Evolutionary conservation across 2,329 filamentous ascomycete genomes (phyloP).

Genomic region (Sphaerostilbella broomeana): DNA sequence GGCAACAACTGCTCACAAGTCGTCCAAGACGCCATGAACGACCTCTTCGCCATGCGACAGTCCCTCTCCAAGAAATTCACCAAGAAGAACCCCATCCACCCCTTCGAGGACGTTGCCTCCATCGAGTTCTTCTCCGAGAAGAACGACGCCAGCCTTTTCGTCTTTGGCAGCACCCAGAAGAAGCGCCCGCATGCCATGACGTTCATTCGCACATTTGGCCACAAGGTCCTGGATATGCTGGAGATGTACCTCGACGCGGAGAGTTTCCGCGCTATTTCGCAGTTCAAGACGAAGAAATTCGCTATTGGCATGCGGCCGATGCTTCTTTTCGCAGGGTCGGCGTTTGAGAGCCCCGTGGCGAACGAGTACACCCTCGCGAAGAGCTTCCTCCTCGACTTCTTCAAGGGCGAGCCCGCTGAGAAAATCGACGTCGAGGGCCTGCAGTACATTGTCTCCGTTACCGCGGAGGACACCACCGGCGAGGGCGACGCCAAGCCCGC

Average conservation of each 20-base stretch:
- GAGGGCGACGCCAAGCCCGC: conserved; percentile 44
- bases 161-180: conserved; percentile 82
- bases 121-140: conserved; percentile 95
- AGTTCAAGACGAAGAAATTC: conserved; percentile 71
- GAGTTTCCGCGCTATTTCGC: conserved; percentile 59
- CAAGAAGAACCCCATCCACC: conserved; percentile 95
- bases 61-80: conserved; percentile 84
- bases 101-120: conserved; percentile 82
- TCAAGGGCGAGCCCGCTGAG: conserved; percentile 67
- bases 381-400: conserved; percentile 82
- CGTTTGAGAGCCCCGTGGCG: conserved; percentile 74
- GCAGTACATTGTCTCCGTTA: conserved; percentile 81
- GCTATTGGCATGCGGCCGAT: conserved; percentile 82
- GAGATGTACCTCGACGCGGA: conserved; percentile 78
- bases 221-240: conserved; percentile 90
- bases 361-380: conserved; percentile 82
- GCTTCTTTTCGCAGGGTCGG: conserved; percentile 81
- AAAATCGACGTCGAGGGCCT: conserved; percentile 93
- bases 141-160: conserved; percentile 82
- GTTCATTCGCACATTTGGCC: conserved; percentile 71
- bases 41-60: conserved; percentile 77
- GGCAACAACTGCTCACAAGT: conserved; percentile 80
- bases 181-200: conserved; percentile 92
- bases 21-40: conserved; percentile 74
- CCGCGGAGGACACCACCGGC: conserved; percentile 57